phyloP scores from a whole-genome alignment of 2,329 filamentous ascomycete genomes.

The Hypocreales sp. region DNA sequence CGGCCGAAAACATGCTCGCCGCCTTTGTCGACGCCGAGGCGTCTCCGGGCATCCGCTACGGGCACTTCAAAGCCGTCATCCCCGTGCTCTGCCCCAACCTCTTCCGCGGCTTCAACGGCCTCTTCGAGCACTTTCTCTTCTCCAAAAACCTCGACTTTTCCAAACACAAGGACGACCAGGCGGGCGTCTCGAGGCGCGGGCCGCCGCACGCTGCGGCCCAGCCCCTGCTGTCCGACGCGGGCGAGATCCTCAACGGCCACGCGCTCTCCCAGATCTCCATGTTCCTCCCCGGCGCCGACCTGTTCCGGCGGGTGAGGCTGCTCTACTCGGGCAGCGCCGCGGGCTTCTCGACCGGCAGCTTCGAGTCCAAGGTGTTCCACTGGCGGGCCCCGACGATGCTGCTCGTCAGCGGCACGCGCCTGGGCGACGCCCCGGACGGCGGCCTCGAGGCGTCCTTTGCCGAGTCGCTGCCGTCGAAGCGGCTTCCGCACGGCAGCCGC shows the following conservation, averaged over 20 bases:
- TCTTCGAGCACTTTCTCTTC: slow-evolving; percentile 66
- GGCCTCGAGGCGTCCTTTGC: slow-evolving; percentile 41
- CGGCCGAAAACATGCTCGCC: slow-evolving; percentile 49
- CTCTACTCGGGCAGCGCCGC: slow-evolving; percentile 56
- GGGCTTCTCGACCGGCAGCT: slow-evolving; percentile 65
- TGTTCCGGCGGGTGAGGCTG: slow-evolving; percentile 50
- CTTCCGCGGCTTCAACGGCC: slow-evolving; percentile 49
- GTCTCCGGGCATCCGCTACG: slow-evolving; percentile 45
- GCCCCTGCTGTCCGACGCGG: slow-evolving; percentile 33
- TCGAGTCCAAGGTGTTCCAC: slow-evolving; percentile 61
- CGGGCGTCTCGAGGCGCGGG: slow-evolving; percentile 1
- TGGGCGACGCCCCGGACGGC: slow-evolving; percentile 30
- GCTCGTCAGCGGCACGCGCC: slow-evolving; percentile 49
- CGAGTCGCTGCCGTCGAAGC: slow-evolving; percentile 46
- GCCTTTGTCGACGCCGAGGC: slow-evolving; percentile 51
- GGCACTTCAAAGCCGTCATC: slow-evolving; percentile 44
- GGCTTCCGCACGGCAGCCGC: slow-evolving; percentile 37
- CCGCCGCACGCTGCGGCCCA: slow-evolving; percentile 13
- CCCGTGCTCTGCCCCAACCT: slow-evolving; percentile 47
- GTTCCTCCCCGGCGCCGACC: slow-evolving; percentile 47
- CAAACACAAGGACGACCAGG: slow-evolving; percentile 23
- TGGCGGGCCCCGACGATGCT: slow-evolving; percentile 63
- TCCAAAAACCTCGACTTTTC: slow-evolving; percentile 55
- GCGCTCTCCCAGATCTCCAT: slow-evolving; percentile 56
- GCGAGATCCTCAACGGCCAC: slow-evolving; percentile 50